Evolutionary conservation across 768 basidiomycete species (phyloP), one percentile per base, ranked within the genome.

Genomic region (Tubosaeta sp.): DNA sequence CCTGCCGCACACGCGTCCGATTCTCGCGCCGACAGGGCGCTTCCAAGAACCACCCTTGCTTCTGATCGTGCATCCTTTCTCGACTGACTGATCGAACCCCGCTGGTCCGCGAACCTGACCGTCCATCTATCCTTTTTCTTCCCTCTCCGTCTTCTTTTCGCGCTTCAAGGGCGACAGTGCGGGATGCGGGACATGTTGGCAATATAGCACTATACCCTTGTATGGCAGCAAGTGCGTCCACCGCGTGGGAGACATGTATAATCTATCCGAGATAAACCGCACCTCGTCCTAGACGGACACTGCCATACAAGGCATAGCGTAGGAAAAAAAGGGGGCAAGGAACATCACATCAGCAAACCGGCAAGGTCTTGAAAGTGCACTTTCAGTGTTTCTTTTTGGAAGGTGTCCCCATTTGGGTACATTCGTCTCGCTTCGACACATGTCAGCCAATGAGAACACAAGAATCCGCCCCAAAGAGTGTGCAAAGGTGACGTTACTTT

Each of bases 241-340:
- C 67, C 65, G 63, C 66, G 55, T 69, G 66, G 65, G 50, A 67
- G 66, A 65, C 58, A 19, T 19, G 4, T 6, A 22, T 27, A 59
- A 66, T 68, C 65, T 66, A 64, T 31, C 51, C 65, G 65, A 64
- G 55, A 61, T 59, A 64, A 59, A 49, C 31, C 19, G 32, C 27
- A 34, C 43, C 17, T n/a, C 37, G n/a, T 55, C 51, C 51, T 39
- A 43, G 38, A 43, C 32, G 26, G 45, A 19, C 29, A 33, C 29
- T 22, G 25, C 32, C 12, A n/a, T 22, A n/a, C 16, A 19, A 31
- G 26, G 33, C 43, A 32, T 34, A 35, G n/a, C 10, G 37, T 38
- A 29, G 17, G 26, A 19, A 48, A 37, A 42, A 37, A n/a, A 6
- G 22, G 26, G 25, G 42, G 26, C 22, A 22, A 22, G 22, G 22